Conservation (phyloP, 768 basidiomycete genomes). For the Dacryopinax primogenitus region DNA sequence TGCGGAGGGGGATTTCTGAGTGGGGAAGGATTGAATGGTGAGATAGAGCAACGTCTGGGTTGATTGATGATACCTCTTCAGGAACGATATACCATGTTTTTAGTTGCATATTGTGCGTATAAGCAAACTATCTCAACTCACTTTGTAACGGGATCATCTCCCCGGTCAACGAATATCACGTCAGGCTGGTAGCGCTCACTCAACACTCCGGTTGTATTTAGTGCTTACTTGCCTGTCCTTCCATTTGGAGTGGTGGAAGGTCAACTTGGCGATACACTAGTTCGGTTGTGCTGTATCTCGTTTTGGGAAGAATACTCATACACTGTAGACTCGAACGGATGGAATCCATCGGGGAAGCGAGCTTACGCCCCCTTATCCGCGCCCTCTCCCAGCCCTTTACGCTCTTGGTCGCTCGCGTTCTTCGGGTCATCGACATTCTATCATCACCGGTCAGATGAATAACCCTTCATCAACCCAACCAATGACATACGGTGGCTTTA, state of each 20-base stretch:
- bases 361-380: not conserved
- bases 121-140: too few species aligned
- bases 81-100: not conserved
- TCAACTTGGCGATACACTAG: too few species aligned
- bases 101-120: too few species aligned
- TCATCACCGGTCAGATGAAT: not conserved
- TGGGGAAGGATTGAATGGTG: not conserved
- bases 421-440: slow-evolving; percentile 2
- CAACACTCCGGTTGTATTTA: too few species aligned
- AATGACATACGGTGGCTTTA: not conserved
- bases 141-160: too few species aligned
- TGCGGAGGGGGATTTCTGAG: slow-evolving; percentile 23
- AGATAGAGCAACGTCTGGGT: not conserved
- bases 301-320: not conserved
- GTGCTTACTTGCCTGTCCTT: not conserved
- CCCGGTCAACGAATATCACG: too few species aligned
- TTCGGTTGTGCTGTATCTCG: not conserved
- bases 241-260: not conserved
- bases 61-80: not conserved
- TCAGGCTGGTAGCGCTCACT: too few species aligned
- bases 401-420: not conserved
- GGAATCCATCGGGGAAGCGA: not conserved
- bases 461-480: not conserved
- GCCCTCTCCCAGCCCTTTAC: not conserved
- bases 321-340: not conserved